Evolutionary conservation across 2,329 filamentous ascomycete species (phyloP), one percentile per base, ranked within the genome.

Genomic region (Ophiocordyceps camponoti-floridani): DNA sequence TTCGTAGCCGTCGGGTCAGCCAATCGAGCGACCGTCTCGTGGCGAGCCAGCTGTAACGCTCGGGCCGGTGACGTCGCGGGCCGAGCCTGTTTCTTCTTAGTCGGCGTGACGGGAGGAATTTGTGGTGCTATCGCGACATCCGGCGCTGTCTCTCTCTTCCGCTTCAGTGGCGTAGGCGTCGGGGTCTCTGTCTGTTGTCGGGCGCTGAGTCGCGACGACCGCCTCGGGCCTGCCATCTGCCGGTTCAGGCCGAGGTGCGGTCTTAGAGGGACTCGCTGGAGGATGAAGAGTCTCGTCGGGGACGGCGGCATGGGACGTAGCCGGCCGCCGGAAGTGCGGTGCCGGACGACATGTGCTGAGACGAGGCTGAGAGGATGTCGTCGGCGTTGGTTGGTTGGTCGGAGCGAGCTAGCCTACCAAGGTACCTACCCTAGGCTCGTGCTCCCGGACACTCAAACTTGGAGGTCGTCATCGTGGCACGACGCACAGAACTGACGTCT

Each of bases 1-100:
- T 86, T 85, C 40, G 80, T 82, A 13, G 66, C 62, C 50, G 72
- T 72, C 0, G 80, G 76, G 49, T 78, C 68, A 13, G 77, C 79
- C 2, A 81, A 70, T 23, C 79, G 72, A 44, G 67, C 60, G 33
- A 72, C 61, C 2, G 61, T 61, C 13, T 59, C 58, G 19, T 64
- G 59, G 30, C 23, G 23, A 23, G 28, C 9, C 28, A 3, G 28
- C 28, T 12, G 28, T 30, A 30, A 30, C 28, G 12, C 28, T 30
- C 12, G 28, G 12, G 28, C 8, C 28, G 56, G 63, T 41, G 65
- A 63, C 45, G 64, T 69, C 40, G 56, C 57, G 13, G 54, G 55
- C 28, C 23, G 23, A 23, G 23, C 23, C 5, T 23, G 23, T 23
- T 23, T 40, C 37, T 16, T 40, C 16, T 9, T 40, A 3, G 10